A percentile compares a stretch with the other conserved stretches of the same genome.
Conservation (phyloP, 495 filamentous ascomycete genomes). For the Halenospora varia region DNA sequence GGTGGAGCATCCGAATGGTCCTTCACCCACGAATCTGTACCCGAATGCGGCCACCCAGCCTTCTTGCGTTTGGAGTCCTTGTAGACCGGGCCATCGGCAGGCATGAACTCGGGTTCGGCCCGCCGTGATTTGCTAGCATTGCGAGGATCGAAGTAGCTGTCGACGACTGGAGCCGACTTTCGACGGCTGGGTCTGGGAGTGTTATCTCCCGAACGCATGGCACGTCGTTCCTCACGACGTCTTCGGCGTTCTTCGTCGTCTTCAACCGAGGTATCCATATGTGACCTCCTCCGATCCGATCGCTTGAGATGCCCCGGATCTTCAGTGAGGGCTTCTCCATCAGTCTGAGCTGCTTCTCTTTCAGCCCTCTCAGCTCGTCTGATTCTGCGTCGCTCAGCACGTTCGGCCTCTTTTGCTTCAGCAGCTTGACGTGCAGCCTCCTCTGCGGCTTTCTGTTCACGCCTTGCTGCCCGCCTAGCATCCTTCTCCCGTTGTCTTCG, state of each 20-base stretch:
- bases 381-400: conserved; percentile 21
- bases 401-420: conserved; percentile 28
- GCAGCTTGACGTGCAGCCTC: conserved; percentile 26
- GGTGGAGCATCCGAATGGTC: conserved; percentile 55
- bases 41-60: conserved; percentile 47
- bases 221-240: conserved; percentile 42
- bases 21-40: conserved; percentile 55
- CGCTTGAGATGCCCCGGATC: conserved; percentile 11
- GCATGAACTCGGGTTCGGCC: conserved; percentile 29
- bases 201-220: conserved; percentile 30
- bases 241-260: conserved; percentile 49
- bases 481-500: conserved; percentile 47
- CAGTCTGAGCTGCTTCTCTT: conserved; percentile 17
- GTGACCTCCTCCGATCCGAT: conserved; percentile 22
- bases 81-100: conserved; percentile 24
- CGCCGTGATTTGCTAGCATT: conserved; percentile 34
- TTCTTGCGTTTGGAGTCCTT: conserved; percentile 22
- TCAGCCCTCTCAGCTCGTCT: conserved; percentile 16
- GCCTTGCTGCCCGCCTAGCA: conserved; percentile 39
- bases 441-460: conserved; percentile 33
- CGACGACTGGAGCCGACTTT: conserved; percentile 33
- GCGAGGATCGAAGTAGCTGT: conserved; percentile 40
- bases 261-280: conserved; percentile 25
- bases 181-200: conserved; percentile 27
- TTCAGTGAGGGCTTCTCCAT: conserved; percentile 17